phyloP scores from a whole-genome alignment of 2,329 filamentous ascomycete species.

The Trichoderma hamatum region DNA sequence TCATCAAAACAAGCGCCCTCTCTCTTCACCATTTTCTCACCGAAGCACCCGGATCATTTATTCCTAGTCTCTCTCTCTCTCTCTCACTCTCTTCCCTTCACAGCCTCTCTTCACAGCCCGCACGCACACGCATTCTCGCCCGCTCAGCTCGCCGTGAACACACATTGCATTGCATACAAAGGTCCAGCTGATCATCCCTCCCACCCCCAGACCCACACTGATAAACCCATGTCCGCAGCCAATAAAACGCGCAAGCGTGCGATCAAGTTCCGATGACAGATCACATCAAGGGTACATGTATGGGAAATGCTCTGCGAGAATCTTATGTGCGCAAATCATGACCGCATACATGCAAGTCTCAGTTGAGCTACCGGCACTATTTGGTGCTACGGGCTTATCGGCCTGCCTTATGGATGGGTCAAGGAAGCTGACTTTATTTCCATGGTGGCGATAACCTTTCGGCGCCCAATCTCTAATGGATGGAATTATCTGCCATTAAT shows the following conservation, averaged over 20 bases:
- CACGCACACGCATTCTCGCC: background rate
- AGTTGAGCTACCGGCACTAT: background rate
- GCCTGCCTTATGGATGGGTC: background rate
- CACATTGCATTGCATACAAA: background rate
- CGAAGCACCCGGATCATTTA: background rate
- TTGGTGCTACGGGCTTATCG: background rate
- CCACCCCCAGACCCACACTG: background rate
- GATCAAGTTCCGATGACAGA: conserved; percentile 18
- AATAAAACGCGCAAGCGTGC: conserved; percentile 13
- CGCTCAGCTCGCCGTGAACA: background rate
- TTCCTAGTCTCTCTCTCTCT: background rate
- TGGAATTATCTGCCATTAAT: background rate
- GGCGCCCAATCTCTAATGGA: background rate
- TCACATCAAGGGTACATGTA: conserved; percentile 10
- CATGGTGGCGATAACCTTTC: conserved; percentile 10
- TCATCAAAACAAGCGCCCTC: background rate
- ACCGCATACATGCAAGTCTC: conserved; percentile 2
- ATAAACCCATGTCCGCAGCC: background rate
- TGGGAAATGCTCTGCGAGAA: background rate
- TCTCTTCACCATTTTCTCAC: background rate
- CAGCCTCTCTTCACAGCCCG: background rate
- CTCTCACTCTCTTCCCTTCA: too few relatives aligned
- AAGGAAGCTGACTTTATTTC: background rate
- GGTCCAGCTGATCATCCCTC: conserved; percentile 16
- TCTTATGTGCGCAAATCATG: conserved; percentile 11